Percentiles rank a stretch among this genome's conserved stretches.
Evolutionary conservation across 2,329 filamentous ascomycete genomes (phyloP).

Genomic region (Botrytis byssoidea): DNA sequence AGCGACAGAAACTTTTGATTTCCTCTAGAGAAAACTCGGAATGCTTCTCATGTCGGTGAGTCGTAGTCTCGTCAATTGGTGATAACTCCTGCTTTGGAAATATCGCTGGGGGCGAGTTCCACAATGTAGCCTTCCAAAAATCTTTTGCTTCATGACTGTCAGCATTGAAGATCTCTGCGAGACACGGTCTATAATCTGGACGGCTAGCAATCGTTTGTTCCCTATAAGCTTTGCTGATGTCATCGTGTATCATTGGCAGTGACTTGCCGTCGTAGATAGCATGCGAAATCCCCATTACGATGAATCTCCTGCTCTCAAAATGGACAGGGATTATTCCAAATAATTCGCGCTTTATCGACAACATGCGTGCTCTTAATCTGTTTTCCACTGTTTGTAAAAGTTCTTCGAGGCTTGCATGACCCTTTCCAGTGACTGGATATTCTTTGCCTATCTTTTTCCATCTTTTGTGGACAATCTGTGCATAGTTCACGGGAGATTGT

Average conservation of each 20-base stretch:
- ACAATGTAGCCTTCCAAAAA: conserved; percentile 74
- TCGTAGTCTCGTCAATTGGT: not conserved
- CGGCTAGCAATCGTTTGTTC: conserved; percentile 43
- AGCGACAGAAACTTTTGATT: conserved; percentile 62
- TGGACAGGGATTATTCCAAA: conserved; percentile 50
- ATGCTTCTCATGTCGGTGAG: conserved; percentile 46
- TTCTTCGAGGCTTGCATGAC: conserved; percentile 28
- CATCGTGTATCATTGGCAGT: conserved; percentile 67
- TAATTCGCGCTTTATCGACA: conserved; percentile 36
- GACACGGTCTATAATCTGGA: conserved; percentile 50
- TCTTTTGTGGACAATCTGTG: conserved; percentile 50
- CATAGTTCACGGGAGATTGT: conserved; percentile 52
- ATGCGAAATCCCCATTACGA: conserved; percentile 74
- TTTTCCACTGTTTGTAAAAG: conserved; percentile 45
- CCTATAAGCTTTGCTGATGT: conserved; percentile 66
- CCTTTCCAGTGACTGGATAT: not conserved
- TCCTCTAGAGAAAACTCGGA: conserved; percentile 45
- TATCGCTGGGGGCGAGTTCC: conserved; percentile 45
- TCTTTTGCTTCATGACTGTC: conserved; percentile 46
- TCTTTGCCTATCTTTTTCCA: not conserved
- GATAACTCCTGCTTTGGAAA: conserved; percentile 42
- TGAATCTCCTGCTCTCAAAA: conserved; percentile 41
- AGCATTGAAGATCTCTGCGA: conserved; percentile 47
- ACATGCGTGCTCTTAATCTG: conserved; percentile 40
- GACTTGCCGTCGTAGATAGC: conserved; percentile 91